Base-by-base conservation (phyloP, 495 filamentous ascomycete species). In the Lepidopterella palustris region DNA sequence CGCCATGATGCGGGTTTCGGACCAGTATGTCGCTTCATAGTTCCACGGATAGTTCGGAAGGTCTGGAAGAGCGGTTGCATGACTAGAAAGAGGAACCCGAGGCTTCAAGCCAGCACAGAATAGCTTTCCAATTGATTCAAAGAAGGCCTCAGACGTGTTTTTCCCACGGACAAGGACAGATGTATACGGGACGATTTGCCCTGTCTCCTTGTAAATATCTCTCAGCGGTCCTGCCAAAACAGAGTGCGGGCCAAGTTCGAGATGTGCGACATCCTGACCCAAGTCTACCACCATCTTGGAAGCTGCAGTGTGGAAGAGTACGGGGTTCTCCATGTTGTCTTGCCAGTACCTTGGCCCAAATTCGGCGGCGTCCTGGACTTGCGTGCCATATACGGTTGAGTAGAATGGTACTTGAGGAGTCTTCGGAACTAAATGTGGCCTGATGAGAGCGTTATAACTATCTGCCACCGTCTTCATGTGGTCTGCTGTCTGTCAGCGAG, bases 221-320 rank as follows among this genome's bases (percentile, higher is more conserved):
- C n/a, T 8, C 5, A 54, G 5, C 21, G 51, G 51, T 5, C 51
- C 51, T 18, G 21, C n/a, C 5, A 54, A 23, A 6, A 23, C 51
- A 13, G 5, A 6, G 24, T 32, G 21, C 8, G 51, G 51, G 28
- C 51, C 51, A 8, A 54, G 5, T 20, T 54, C 51, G 20, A 54
- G 6, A 6, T 6, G 31, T 35, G 31, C 15, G 15, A 6, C 31
- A 15, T 6, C 31, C 15, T 35, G 31, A 35, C 15, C 31, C 45
- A 29, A 20, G 5, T 49, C 6, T 5, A 8, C 18, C 5, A 6
- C 5, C 45, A 49, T 49, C 6, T 49, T 25, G n/a, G 45, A 61
- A 3, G 82, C 51, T 11, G 82, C 82, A 28, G 82, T 71, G 18
- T 67, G 68, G 59, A 84, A 85, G 11, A 80, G 66, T 4, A 85